Evolutionary conservation across 1,139 yeast species (phyloP), one percentile per base, ranked within the genome.

Genomic region (Pichia sp.): DNA sequence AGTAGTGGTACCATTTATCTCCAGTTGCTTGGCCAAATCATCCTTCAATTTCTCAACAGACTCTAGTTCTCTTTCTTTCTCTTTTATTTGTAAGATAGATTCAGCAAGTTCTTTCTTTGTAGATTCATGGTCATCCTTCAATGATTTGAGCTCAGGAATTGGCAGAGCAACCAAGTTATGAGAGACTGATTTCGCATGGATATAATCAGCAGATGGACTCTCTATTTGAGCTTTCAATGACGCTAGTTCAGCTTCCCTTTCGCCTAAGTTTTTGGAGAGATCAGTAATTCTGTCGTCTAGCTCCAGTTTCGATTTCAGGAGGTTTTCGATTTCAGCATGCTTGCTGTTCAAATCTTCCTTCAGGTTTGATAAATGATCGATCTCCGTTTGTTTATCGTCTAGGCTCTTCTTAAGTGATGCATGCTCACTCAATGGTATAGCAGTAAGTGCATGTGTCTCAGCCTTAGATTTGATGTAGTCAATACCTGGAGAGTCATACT

Each of bases 101-200:
- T 29, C 29, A 11, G 26, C 3, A n/a, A 44, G 26, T 24, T 44
- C 34, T 11, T 29, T 22, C 7, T 30, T 38, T 19, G 44, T 10
- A 5, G 26, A 29, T 2, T 49, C 42, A 29, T 53, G 46, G 21
- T 61, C 60, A 7, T 39, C 12, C 10, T 30, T 37, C 17, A 47
- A 13, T 6, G 27, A 28, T 1, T 49, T 42, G 29, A 52, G 47
- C 22, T 61, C 61, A 7, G 39, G 44, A 5, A 46, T 35, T 11
- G 66, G 46, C 14, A 74, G 30, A 11, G 53, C 46, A 12, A 53
- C 50, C 15, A 51, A 33, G 5, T 56, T 57, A 13, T 51, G 42
- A 3, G 34, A 30, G 1, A 32, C 30, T 3, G 64, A 62, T 33
- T 55, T 59, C 8, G 50, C 42, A 1, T 49, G 37, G 42, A 58